Evolutionary conservation across 352 stramenopile species (phyloP).

Genomic region (Phytophthora pinifolia): DNA sequence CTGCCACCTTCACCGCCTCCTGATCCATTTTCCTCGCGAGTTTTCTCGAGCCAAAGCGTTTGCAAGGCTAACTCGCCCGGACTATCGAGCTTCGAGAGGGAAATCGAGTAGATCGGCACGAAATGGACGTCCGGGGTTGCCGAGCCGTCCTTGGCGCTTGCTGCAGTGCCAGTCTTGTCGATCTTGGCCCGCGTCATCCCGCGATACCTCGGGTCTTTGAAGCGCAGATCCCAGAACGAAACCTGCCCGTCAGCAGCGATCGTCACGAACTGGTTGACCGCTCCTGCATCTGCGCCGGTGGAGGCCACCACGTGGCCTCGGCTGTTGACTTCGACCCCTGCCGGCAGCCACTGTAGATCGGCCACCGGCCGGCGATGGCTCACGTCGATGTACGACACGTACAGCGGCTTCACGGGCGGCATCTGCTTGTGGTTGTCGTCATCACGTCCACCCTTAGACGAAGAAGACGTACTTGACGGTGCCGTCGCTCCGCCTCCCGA

Average conservation of each 20-base stretch:
- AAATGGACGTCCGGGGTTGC: conserved; percentile 73
- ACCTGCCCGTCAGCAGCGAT: conserved; percentile 91
- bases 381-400: conserved; percentile 87
- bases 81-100: conserved; percentile 74
- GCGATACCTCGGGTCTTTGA: conserved; percentile 85
- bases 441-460: conserved; percentile 29
- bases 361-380: conserved; percentile 86
- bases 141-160: conserved; percentile 48
- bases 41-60: conserved; percentile 67
- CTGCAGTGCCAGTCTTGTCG: conserved; percentile 45
- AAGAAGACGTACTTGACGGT: conserved; percentile 18
- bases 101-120: conserved; percentile 82
- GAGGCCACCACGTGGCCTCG: conserved; percentile 77
- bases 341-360: conserved; percentile 88
- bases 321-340: conserved; percentile 87
- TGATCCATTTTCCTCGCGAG: conserved; percentile 47
- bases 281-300: conserved; percentile 32
- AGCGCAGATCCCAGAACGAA: conserved; percentile 92
- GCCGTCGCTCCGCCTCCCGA: conserved; percentile 8
- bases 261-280: conserved; percentile 92
- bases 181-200: conserved; percentile 61
- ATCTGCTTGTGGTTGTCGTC: conserved; percentile 61
- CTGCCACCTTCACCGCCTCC: conserved; percentile 13
- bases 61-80: conserved; percentile 65
- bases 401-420: conserved; percentile 65